Evolutionary conservation across 768 basidiomycete species (phyloP).

Genomic region (Russula olivacea): DNA sequence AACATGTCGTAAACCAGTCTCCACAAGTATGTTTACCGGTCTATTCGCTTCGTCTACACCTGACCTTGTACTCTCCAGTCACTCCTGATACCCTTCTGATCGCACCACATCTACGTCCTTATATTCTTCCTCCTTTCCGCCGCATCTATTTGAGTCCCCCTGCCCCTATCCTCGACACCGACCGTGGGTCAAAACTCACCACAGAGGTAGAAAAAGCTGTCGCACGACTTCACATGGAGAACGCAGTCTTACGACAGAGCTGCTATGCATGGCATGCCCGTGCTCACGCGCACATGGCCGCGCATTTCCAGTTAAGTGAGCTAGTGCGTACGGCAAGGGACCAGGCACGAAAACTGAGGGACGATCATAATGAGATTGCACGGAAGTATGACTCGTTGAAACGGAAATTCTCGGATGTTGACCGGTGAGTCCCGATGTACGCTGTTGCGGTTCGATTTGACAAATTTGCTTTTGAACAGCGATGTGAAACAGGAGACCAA

Average conservation of each 20-base stretch:
- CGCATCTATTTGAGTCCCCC: constrained; percentile 20
- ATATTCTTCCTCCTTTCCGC: constrained; percentile 20
- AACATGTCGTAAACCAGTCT: constrained; percentile 20
- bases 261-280: constrained; percentile 21
- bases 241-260: constrained; percentile 11
- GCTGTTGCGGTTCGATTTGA: neutral
- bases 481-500: neutral
- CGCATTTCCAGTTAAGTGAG: constrained; percentile 4
- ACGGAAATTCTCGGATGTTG: constrained; percentile 22
- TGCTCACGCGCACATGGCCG: constrained; percentile 17
- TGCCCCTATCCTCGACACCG: neutral
- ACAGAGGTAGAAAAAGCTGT: constrained; percentile 1
- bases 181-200: neutral
- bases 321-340: constrained; percentile 8
- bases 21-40: neutral
- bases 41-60: neutral
- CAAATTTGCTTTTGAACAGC: neutral
- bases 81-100: constrained; percentile 14
- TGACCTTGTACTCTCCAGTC: neutral
- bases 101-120: constrained; percentile 21
- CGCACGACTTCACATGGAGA: constrained; percentile 19
- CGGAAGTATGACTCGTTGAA: constrained; percentile 19
- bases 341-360: constrained; percentile 2
- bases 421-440: constrained; percentile 15
- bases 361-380: constrained; percentile 19